Conservation (phyloP, 345 rosid genomes). For the Capsella bursapastoris region DNA sequence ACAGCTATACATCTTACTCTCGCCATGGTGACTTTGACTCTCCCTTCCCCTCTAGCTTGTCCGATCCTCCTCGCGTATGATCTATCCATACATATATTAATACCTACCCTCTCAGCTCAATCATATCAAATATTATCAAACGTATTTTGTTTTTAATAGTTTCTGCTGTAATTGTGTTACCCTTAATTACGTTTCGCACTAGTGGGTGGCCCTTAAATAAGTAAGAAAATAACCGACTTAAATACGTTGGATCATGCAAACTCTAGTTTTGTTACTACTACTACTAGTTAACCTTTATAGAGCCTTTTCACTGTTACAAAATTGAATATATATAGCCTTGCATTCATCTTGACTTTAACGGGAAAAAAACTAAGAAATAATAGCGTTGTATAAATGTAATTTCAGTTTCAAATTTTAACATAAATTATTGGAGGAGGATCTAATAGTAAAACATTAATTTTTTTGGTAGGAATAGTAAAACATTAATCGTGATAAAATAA, state of each 20-base stretch:
- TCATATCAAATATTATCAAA: not conserved
- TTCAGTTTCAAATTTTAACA: not conserved
- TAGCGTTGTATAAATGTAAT: not conserved
- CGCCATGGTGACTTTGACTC: conserved; percentile 18
- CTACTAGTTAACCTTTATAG: not conserved
- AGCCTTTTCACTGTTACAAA: not conserved
- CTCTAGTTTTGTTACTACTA: not conserved
- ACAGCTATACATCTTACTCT: conserved; percentile 23
- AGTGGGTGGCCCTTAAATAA: not conserved
- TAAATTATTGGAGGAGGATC: not conserved
- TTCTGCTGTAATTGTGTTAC: not conserved
- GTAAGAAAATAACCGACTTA: not conserved
- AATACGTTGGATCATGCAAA: conserved; percentile 1
- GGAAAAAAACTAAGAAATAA: not conserved
- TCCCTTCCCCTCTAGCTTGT: conserved; percentile 4
- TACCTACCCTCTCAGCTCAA: conserved; percentile 25
- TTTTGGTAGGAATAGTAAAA: not conserved
- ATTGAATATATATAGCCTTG: not conserved
- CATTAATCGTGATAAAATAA: conserved; percentile 10
- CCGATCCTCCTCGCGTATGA: not conserved
- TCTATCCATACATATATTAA: not conserved
- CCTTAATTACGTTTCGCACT: not conserved
- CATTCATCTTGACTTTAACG: not conserved
- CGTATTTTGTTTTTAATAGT: not conserved
- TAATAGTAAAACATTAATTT: not conserved